These are phyloP conservation scores for Kernera saxatilis DNA, from an alignment of 345 rosid species.

Conservation along the genomic window DNA sequence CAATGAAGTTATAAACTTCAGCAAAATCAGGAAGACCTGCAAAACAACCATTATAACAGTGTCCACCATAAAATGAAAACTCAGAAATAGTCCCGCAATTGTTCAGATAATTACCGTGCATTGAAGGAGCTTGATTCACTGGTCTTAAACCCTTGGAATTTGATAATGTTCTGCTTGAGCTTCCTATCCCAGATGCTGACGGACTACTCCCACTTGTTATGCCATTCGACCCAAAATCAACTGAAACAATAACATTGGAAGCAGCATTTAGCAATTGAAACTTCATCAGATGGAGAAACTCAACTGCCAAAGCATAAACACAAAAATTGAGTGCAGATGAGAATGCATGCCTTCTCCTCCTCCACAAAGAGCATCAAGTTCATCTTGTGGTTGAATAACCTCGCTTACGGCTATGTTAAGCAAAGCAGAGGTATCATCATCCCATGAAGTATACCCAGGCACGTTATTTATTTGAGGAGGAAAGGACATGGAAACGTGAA, in stretches of 20 bases:
- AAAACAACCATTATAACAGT: slow-evolving; percentile 11
- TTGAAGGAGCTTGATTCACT: slow-evolving; percentile 11
- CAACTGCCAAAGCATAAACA: not conserved
- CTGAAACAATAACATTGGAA: slow-evolving; percentile 18
- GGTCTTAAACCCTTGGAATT: slow-evolving; percentile 11
- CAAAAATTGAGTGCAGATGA: not conserved
- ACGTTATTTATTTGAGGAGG: slow-evolving; percentile 38
- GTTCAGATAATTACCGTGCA: slow-evolving; percentile 23
- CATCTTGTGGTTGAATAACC: slow-evolving; percentile 21
- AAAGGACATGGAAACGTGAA: slow-evolving; percentile 45
- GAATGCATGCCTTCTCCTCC: slow-evolving; percentile 24
- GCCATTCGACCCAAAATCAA: slow-evolving; percentile 16
- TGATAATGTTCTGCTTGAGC: slow-evolving; percentile 30
- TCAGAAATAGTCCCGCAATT: not conserved
- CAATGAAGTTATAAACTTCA: slow-evolving; percentile 79
- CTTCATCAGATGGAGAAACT: not conserved
- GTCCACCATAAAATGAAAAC: not conserved
- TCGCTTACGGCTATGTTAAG: slow-evolving; percentile 25
- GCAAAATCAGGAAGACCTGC: slow-evolving; percentile 88
- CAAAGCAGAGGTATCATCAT: slow-evolving; percentile 53
- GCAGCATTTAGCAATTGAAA: not conserved
- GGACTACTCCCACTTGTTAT: slow-evolving; percentile 49
- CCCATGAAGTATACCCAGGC: slow-evolving; percentile 37
- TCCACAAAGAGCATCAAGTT: slow-evolving; percentile 11
- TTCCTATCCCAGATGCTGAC: slow-evolving; percentile 34